Evolutionary conservation across 2,329 filamentous ascomycete species (phyloP).

Genomic region (Xylariaceae sp.): DNA sequence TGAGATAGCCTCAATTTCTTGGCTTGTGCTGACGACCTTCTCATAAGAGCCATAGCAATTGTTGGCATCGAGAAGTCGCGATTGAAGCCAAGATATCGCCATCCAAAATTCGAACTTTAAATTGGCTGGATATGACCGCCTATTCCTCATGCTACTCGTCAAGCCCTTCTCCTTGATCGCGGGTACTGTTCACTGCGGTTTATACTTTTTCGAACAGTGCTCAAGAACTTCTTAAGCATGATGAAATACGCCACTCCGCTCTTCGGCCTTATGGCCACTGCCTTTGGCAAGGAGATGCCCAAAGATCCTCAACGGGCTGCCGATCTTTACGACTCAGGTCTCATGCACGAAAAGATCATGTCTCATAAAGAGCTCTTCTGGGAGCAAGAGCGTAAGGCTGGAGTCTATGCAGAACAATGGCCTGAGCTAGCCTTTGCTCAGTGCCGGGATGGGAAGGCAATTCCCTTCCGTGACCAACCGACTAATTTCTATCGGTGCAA

Average conservation of each 20-base stretch:
- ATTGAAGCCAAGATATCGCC: not conserved
- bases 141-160: too few species aligned
- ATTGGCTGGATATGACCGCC: not conserved
- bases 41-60: not conserved
- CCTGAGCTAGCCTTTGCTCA: not conserved
- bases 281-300: not conserved
- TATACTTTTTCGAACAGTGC: too few species aligned
- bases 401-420: not conserved
- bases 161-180: too few species aligned
- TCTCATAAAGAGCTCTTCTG: conserved; percentile 1
- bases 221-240: not conserved
- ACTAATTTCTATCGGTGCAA: not conserved
- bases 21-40: not conserved
- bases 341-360: conserved; percentile 1
- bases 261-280: not conserved
- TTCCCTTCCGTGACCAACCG: not conserved
- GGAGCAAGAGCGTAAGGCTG: not conserved
- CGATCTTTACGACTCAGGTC: not conserved
- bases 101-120: not conserved
- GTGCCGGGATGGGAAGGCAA: not conserved
- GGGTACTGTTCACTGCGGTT: too few species aligned
- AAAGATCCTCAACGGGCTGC: not conserved
- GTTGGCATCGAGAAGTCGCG: not conserved
- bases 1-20: not conserved
- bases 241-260: not conserved